phyloP scores from a whole-genome alignment of 2,329 filamentous ascomycete species.

The Paraphaeosphaeria sporulosa region DNA sequence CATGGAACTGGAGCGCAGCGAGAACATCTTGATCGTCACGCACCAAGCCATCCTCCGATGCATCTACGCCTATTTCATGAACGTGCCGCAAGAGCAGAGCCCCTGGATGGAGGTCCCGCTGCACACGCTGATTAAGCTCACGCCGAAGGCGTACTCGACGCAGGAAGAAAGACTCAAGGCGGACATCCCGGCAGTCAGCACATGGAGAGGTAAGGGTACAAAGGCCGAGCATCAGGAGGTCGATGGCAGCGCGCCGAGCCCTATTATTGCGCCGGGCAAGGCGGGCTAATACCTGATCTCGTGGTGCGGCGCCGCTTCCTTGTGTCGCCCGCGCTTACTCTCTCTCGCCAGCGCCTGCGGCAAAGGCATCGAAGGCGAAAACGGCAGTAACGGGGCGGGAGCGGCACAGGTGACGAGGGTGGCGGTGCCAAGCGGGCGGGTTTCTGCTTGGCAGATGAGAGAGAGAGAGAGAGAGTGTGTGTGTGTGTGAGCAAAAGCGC shows the following conservation, averaged over 20 bases:
- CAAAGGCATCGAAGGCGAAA: conserved; percentile 1
- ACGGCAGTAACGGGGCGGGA: not conserved
- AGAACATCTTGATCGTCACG: conserved; percentile 97
- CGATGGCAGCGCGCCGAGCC: conserved; percentile 27
- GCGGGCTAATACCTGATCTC: not conserved
- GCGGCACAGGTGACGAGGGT: conserved; percentile 1
- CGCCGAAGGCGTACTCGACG: conserved; percentile 91
- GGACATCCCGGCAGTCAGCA: conserved; percentile 94
- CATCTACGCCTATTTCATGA: conserved; percentile 99
- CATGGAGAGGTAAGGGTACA: conserved; percentile 92
- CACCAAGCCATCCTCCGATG: conserved; percentile 96
- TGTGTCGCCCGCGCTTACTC: conserved; percentile 5
- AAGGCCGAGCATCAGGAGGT: conserved; percentile 80
- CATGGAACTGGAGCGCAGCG: conserved; percentile 96
- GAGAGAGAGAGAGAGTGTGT: too few relatives aligned
- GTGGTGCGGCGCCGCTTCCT: conserved; percentile 2
- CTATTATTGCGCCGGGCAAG: conserved; percentile 2
- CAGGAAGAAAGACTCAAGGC: conserved; percentile 87
- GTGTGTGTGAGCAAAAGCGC: not conserved
- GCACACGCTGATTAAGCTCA: conserved; percentile 95
- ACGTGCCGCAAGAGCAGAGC: conserved; percentile 88
- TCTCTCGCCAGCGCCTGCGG: conserved; percentile 10
- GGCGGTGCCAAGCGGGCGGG: not conserved
- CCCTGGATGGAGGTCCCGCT: conserved; percentile 99
- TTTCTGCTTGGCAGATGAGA: not conserved